These are phyloP conservation scores for Brassica nigra DNA, from an alignment of 345 rosid genomes.

Conservation along the genomic window DNA sequence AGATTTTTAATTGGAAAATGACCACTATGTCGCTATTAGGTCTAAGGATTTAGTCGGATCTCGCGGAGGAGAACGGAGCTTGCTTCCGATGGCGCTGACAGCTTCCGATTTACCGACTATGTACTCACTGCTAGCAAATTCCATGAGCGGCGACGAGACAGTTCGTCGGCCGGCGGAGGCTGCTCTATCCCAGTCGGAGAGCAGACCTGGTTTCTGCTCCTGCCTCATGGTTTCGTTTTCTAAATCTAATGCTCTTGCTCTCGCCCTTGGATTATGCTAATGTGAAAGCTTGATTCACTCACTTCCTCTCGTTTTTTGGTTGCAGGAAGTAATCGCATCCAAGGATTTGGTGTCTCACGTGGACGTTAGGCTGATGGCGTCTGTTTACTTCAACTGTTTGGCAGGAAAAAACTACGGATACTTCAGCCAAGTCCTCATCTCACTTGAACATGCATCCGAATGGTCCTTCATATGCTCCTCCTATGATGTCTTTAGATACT, in stretches of 20 bases:
- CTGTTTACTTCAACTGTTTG: neutral
- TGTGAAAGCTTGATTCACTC: neutral
- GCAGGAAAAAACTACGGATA: too few relatives aligned
- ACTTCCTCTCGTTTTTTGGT: neutral
- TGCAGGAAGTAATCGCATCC: neutral
- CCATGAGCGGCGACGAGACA: neutral
- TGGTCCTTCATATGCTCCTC: too few relatives aligned
- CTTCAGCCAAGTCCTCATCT: too few relatives aligned
- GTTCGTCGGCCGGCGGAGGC: neutral
- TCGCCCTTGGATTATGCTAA: neutral
- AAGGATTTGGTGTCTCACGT: neutral
- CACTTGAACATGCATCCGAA: too few relatives aligned
- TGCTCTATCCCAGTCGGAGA: neutral
- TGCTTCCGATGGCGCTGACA: neutral
- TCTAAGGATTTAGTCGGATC: neutral
- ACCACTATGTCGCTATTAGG: neutral
- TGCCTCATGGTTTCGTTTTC: neutral
- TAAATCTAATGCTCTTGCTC: neutral
- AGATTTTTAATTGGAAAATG: too few relatives aligned
- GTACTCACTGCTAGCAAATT: neutral
- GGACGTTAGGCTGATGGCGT: neutral
- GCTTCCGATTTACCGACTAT: neutral
- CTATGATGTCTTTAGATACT: too few relatives aligned
- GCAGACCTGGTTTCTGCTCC: neutral
- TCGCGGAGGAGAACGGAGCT: neutral